These are phyloP conservation scores for Penicillium sp. DNA, from an alignment of 2,329 filamentous ascomycete species.

Conservation along the genomic window DNA sequence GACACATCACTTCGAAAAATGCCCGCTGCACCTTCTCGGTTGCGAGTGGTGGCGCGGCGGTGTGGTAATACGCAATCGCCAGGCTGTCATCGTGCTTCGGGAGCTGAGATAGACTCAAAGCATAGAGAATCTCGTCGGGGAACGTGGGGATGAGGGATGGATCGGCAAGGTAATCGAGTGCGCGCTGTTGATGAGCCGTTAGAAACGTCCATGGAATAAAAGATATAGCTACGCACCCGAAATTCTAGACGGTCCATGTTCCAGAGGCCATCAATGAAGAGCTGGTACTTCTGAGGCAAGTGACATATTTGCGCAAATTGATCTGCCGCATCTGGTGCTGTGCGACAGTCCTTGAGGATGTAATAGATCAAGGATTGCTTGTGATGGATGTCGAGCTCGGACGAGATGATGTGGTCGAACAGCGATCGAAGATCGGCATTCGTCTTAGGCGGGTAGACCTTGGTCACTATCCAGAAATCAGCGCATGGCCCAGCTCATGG, in stretches of 20 bases:
- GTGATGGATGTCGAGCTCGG: conserved; percentile 63
- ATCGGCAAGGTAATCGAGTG: conserved; percentile 71
- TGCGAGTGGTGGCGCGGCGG: conserved; percentile 67
- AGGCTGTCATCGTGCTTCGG: conserved; percentile 57
- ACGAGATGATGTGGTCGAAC: conserved; percentile 64
- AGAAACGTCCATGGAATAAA: not conserved
- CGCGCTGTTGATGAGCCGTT: conserved; percentile 43
- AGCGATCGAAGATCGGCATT: conserved; percentile 63
- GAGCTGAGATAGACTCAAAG: conserved; percentile 57
- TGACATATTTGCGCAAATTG: conserved; percentile 60
- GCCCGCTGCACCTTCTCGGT: conserved; percentile 57
- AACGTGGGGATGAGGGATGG: conserved; percentile 76
- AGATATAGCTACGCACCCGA: conserved; percentile 42
- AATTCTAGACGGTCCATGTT: conserved; percentile 69
- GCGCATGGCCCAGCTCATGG: conserved; percentile 5
- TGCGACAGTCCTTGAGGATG: conserved; percentile 68
- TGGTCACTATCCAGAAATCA: conserved; percentile 44
- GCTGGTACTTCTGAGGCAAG: conserved; percentile 69
- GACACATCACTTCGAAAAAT: conserved; percentile 64
- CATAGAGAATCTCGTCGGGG: conserved; percentile 71
- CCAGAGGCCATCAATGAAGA: conserved; percentile 79
- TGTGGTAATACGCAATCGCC: conserved; percentile 72
- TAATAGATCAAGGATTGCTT: conserved; percentile 82
- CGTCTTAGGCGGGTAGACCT: conserved; percentile 68
- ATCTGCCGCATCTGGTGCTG: conserved; percentile 46